These are phyloP conservation scores for Aspergillus novofumigatus DNA, from an alignment of 2,329 filamentous ascomycete genomes.

Conservation along the genomic window DNA sequence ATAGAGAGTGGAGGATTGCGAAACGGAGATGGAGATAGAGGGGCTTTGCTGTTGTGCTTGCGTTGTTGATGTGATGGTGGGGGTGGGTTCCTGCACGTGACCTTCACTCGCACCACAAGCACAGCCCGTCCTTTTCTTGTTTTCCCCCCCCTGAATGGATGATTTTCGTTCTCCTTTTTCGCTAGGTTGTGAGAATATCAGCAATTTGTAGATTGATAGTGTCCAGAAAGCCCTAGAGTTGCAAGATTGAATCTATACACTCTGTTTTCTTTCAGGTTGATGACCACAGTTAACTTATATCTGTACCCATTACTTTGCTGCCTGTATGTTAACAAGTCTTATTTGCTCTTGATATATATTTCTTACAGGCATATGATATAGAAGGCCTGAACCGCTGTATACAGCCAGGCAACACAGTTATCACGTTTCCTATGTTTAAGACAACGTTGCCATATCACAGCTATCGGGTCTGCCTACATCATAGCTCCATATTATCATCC, in stretches of 20 bases:
- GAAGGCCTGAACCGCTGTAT: not conserved
- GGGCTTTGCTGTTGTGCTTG: slow-evolving; percentile 30
- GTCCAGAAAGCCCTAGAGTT: not conserved
- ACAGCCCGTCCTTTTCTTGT: slow-evolving; percentile 12
- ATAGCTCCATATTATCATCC: not conserved
- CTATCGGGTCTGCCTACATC: not conserved
- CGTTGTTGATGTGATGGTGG: slow-evolving; percentile 26
- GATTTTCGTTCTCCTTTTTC: not conserved
- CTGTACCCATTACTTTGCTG: not conserved
- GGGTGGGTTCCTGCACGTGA: slow-evolving; percentile 17
- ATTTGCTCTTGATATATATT: no score
- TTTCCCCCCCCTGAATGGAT: slow-evolving; percentile 2
- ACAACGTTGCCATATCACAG: not conserved
- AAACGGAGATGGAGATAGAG: slow-evolving; percentile 28
- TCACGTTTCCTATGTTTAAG: not conserved
- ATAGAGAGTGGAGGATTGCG: slow-evolving; percentile 9
- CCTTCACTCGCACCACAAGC: slow-evolving; percentile 17
- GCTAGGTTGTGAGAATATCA: not conserved
- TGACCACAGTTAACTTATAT: not conserved
- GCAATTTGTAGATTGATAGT: not conserved
- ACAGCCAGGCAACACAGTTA: not conserved
- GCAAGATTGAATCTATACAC: not conserved
- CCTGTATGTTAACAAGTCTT: not conserved
- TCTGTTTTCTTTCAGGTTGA: not conserved
- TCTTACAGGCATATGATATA: not conserved